Evolutionary conservation across 2,329 filamentous ascomycete species (phyloP).

Genomic region (Aspergillus eucalypticola): DNA sequence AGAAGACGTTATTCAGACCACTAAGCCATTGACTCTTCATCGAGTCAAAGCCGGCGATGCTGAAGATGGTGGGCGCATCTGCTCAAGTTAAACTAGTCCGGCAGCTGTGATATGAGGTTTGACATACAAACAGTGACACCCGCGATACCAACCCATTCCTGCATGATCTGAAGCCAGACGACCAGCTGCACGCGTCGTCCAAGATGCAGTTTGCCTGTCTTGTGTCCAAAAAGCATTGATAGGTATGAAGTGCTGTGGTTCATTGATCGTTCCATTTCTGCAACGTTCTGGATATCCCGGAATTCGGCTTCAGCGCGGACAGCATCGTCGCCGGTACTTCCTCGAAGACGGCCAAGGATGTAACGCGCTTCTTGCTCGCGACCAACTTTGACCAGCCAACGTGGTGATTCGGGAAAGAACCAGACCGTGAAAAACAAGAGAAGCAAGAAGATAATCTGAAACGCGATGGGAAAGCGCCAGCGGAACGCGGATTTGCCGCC

Average conservation of each 20-base stretch:
- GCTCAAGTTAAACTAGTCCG: not conserved
- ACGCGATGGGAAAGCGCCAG: conserved; percentile 70
- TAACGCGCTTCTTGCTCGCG: conserved; percentile 67
- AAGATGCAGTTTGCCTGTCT: conserved; percentile 65
- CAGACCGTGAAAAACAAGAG: conserved; percentile 58
- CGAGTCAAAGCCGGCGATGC: conserved; percentile 65
- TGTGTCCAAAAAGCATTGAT: conserved; percentile 67
- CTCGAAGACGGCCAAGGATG: conserved; percentile 65
- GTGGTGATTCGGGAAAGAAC: conserved; percentile 68
- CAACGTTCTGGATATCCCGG: conserved; percentile 66
- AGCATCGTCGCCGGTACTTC: conserved; percentile 55
- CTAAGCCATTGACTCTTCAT: conserved; percentile 65
- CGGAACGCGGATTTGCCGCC: conserved; percentile 59
- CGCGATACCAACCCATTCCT: conserved; percentile 70
- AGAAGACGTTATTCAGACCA: conserved; percentile 58
- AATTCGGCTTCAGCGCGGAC: conserved; percentile 63
- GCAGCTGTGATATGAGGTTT: not conserved
- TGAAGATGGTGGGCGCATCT: conserved; percentile 59
- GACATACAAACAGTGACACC: conserved; percentile 62
- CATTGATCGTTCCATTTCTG: conserved; percentile 60
- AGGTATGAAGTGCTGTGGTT: conserved; percentile 58
- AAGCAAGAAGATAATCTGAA: conserved; percentile 67
- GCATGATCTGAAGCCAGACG: conserved; percentile 70
- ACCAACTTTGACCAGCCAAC: conserved; percentile 62
- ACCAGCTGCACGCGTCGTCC: conserved; percentile 69